phyloP scores from a whole-genome alignment of 2,329 filamentous ascomycete genomes.

The Fusarium miscanthi region DNA sequence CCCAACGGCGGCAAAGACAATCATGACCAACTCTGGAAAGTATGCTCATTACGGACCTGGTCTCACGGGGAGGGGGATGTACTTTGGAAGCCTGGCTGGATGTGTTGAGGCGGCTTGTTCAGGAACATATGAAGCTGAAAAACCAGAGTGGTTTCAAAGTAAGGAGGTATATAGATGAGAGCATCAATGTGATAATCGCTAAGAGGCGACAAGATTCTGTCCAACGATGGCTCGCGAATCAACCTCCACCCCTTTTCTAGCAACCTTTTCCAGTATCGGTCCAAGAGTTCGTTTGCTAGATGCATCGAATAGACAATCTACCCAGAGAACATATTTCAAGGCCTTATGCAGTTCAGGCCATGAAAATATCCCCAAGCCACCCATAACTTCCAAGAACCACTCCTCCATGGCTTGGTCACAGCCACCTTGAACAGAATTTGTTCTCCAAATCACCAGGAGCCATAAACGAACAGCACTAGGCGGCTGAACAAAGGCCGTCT shows the following conservation, averaged over 20 bases:
- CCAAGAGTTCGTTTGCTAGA: neutral
- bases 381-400: constrained; percentile 2
- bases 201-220: too few species aligned
- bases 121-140: constrained; percentile 1
- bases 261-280: neutral
- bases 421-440: neutral
- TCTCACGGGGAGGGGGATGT: constrained; percentile 30
- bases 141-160: constrained; percentile 4
- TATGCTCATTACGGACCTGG: constrained; percentile 36
- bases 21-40: constrained; percentile 38
- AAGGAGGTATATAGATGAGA: neutral
- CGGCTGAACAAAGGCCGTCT: neutral
- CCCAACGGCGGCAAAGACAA: neutral
- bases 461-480: constrained; percentile 10
- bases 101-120: constrained; percentile 43
- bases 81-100: constrained; percentile 40
- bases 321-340: constrained; percentile 32
- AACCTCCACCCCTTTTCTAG: neutral
- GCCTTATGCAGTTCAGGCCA: constrained; percentile 11
- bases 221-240: too few species aligned
- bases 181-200: accelerated
- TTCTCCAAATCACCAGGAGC: constrained; percentile 19
- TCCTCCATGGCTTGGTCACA: neutral
- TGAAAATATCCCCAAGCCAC: neutral
- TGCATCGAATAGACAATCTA: constrained; percentile 19